Conservation (phyloP, 768 basidiomycete genomes). For the Peribolospora kevripleyi region DNA sequence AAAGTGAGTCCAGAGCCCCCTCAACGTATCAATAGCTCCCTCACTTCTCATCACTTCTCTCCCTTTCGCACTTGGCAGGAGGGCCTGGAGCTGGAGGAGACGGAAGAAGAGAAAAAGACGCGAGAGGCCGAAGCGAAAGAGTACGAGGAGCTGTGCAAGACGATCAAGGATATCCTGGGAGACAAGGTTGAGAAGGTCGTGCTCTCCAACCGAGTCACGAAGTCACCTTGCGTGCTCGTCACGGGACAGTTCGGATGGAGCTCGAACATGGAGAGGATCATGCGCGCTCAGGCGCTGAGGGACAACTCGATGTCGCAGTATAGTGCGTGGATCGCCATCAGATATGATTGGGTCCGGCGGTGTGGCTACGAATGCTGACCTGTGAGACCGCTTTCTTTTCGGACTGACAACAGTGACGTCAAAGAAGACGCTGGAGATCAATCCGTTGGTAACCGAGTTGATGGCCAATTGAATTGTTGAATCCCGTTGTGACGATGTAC, state of each 20-base stretch:
- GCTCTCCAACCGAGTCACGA: slow-evolving; percentile 89
- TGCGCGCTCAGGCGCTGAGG: slow-evolving; percentile 94
- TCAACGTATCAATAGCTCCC: too few relatives aligned
- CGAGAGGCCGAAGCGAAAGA: slow-evolving; percentile 66
- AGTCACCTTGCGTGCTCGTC: slow-evolving; percentile 32
- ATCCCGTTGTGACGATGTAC: too few relatives aligned
- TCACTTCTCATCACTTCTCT: too few relatives aligned
- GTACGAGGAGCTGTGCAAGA: slow-evolving; percentile 68
- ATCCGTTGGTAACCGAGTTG: slow-evolving; percentile 28
- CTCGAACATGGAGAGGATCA: slow-evolving; percentile 90
- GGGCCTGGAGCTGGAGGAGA: slow-evolving; percentile 96
- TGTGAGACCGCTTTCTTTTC: too few relatives aligned
- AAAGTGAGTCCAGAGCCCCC: slow-evolving; percentile 23
- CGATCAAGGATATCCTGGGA: slow-evolving; percentile 93
- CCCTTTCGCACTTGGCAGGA: slow-evolving; percentile 24
- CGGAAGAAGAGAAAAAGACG: slow-evolving; percentile 79
- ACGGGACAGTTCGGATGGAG: slow-evolving; percentile 99
- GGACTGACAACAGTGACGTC: too few relatives aligned
- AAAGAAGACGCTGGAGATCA: slow-evolving; percentile 93
- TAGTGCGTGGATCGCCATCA: slow-evolving; percentile 24
- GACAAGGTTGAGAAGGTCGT: slow-evolving; percentile 99
- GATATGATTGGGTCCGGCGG: too few relatives aligned
- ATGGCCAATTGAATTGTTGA: too few relatives aligned
- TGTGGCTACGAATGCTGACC: too few relatives aligned
- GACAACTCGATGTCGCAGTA: slow-evolving; percentile 96